Percentiles rank a stretch among this genome's conserved stretches.
Evolutionary conservation across 352 stramenopile species (phyloP).

Genomic region (Phytopythium boreale): DNA sequence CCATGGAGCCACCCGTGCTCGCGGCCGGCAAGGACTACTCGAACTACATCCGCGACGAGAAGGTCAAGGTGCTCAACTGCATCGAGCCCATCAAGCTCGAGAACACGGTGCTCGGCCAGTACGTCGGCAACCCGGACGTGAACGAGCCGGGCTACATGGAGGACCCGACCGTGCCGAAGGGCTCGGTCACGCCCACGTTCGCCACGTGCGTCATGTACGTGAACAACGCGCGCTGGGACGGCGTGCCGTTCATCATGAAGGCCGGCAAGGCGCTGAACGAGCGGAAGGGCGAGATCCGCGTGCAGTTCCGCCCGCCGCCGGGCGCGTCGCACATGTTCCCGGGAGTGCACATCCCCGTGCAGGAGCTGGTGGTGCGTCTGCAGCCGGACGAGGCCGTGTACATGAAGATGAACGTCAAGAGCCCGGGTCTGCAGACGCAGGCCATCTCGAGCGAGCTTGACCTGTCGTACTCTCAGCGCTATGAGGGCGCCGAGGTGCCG

Average conservation of each 20-base stretch:
- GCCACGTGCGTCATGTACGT: slow-evolving; percentile 89
- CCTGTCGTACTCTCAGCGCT: slow-evolving; percentile 93
- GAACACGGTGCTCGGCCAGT: slow-evolving; percentile 98
- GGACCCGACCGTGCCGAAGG: slow-evolving; percentile 93
- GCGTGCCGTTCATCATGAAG: slow-evolving; percentile 99
- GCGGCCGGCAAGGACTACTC: slow-evolving; percentile 85
- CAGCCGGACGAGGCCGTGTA: slow-evolving; percentile 97
- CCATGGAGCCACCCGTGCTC: slow-evolving; percentile 93
- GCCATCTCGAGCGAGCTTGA: slow-evolving; percentile 96
- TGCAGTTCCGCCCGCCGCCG: slow-evolving; percentile 95
- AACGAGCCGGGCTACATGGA: slow-evolving; percentile 93
- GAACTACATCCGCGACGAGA: slow-evolving; percentile 96
- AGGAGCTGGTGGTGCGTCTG: slow-evolving; percentile 97
- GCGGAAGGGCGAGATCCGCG: slow-evolving; percentile 95
- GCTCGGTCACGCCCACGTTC: slow-evolving; percentile 92
- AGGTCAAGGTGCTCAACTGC: slow-evolving; percentile 97
- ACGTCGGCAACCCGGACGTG: slow-evolving; percentile 78
- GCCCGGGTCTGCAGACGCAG: slow-evolving; percentile 85
- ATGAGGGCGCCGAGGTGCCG: slow-evolving; percentile 85
- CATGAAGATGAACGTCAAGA: slow-evolving; percentile 97
- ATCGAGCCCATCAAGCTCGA: slow-evolving; percentile 92
- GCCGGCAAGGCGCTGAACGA: slow-evolving; percentile 98
- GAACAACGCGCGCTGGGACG: slow-evolving; percentile 94
- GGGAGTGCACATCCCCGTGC: slow-evolving; percentile 82
- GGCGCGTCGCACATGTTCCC: slow-evolving; percentile 90